Base-by-base conservation (phyloP, 2,329 filamentous ascomycete genomes). In the Canariomyces notabilis region DNA sequence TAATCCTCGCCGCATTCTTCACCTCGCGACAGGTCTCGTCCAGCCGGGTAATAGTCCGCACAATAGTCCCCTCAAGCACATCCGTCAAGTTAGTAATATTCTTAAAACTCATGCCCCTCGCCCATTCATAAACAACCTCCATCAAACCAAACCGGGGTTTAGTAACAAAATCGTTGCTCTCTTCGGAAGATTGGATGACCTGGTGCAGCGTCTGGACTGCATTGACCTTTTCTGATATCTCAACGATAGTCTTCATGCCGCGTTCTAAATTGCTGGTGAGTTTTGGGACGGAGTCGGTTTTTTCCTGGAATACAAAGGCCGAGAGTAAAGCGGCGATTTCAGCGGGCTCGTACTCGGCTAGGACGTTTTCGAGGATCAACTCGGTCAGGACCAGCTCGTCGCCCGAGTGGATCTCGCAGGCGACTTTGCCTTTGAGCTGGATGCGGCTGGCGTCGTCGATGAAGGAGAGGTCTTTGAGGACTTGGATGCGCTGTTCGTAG, bases 121-220 rank as follows among this genome's bases (percentile, higher is more conserved):
- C 93, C 93, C 93, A 98, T 67, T 98, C 93, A 64, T 97, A 96
- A 26, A 98, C 94, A 0, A 98, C 93, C 67, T 98, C 93, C 64
- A 95, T 89, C 46, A 98, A 77, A 1, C 91, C 93, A 63, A 98
- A 98, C 8, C 91, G 79, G 2, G 90, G 89, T 44, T 84, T 78
- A 49, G 82, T 89, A 29, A 87, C 85, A 61, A 96, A 96, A 66
- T 97, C 91, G 59, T 94, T 95, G 48, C 84, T 85, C 62, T 96
- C 91, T 45, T 97, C 91, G 1, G 85, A 78, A 0, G 87, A 87
- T 48, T 95, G 80, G 48, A 97, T 91, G 22, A 98, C 91, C 68
- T 98, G 93, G 61, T 95, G 84, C 50, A 87, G 72, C 12, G 87
- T 89, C 70, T 98, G 93, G 42, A 91, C 83, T 31, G 83, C 78